phyloP scores from a whole-genome alignment of 164 flowering plant species.

The Amborella trichopoda region DNA sequence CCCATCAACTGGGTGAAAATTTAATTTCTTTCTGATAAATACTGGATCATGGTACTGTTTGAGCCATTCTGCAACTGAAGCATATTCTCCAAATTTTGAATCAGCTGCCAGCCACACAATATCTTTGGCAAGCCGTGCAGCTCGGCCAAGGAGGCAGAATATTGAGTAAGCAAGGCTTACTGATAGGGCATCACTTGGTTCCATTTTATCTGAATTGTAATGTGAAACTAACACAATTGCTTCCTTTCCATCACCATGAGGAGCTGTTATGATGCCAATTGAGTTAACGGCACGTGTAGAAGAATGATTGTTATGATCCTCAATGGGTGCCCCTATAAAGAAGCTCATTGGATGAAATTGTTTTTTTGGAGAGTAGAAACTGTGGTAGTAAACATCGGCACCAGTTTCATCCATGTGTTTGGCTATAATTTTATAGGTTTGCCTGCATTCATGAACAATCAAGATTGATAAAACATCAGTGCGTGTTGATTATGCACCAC shows the following conservation, averaged over 20 bases:
- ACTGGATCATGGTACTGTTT: constrained; percentile 65
- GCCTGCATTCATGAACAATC: constrained; percentile 45
- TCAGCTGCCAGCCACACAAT: constrained; percentile 93
- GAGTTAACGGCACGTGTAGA: constrained; percentile 42
- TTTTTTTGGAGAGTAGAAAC: constrained; percentile 38
- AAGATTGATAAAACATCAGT: too few relatives aligned
- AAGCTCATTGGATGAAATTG: constrained; percentile 63
- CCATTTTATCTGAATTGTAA: constrained; percentile 41
- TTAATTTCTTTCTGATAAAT: constrained; percentile 7
- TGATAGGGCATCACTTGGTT: constrained; percentile 42
- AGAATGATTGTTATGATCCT: constrained; percentile 32
- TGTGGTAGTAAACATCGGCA: constrained; percentile 75
- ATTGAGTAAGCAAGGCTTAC: constrained; percentile 67
- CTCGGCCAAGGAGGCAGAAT: constrained; percentile 64
- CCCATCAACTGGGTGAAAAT: constrained; percentile 8
- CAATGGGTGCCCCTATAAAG: constrained; percentile 34
- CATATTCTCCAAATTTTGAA: constrained; percentile 72
- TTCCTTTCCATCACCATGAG: constrained; percentile 97
- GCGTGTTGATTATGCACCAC: too few relatives aligned
- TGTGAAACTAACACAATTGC: constrained; percentile 91
- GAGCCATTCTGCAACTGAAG: constrained; percentile 79
- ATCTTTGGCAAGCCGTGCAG: constrained; percentile 93
- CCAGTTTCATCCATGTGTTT: constrained; percentile 49
- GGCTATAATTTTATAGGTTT: constrained; percentile 43
- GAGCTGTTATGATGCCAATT: constrained; percentile 87